Conservation (phyloP, 805 yeast genomes). For the Wickerhamiella hasegawae region DNA sequence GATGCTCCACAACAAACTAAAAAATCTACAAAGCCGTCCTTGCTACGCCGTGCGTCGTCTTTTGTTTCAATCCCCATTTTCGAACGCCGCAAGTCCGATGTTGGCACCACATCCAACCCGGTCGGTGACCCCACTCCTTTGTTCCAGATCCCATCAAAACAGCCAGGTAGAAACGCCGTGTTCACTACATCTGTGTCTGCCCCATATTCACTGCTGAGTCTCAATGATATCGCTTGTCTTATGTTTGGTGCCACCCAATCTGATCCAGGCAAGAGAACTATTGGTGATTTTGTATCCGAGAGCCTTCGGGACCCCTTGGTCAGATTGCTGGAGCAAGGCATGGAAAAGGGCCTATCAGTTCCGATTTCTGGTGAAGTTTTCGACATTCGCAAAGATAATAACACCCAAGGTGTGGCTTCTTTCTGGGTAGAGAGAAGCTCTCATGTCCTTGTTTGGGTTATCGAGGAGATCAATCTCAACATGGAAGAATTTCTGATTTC, state of each 20-base stretch:
- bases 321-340: not conserved
- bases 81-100: not conserved
- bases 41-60: conserved; percentile 8
- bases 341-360: not conserved
- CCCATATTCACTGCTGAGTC: conserved; percentile 73
- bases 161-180: conserved; percentile 54
- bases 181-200: conserved; percentile 57
- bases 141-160: conserved; percentile 43
- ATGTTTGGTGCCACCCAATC: conserved; percentile 66
- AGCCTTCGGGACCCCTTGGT: not conserved
- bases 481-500: not conserved
- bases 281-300: conserved; percentile 42
- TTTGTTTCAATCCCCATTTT: conserved; percentile 7
- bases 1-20: no score
- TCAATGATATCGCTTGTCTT: conserved; percentile 78
- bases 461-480: conserved; percentile 47
- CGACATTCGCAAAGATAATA: conserved; percentile 57
- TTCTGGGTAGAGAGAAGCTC: conserved; percentile 72
- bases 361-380: conserved; percentile 52
- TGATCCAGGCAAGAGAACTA: conserved; percentile 42
- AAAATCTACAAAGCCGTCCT: conserved; percentile 3
- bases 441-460: conserved; percentile 59
- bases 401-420: conserved; percentile 64
- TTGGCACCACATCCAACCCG: not conserved
- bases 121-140: conserved; percentile 35